Evolutionary conservation across 805 yeast species (phyloP).

Genomic region (Starmerella stigmatis): DNA sequence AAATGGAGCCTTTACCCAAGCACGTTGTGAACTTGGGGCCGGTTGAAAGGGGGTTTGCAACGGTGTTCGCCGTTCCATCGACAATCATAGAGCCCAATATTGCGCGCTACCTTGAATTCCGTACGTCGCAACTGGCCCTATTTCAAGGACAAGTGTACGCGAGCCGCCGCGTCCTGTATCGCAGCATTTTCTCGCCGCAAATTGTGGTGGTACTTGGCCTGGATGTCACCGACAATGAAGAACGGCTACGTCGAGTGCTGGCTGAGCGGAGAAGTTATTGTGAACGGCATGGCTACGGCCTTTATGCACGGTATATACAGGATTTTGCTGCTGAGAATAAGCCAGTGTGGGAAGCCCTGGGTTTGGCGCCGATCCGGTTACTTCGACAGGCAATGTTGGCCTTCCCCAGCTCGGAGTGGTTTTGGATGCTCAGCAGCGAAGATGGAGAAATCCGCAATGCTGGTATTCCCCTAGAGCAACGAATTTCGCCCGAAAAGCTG

Average conservation of each 20-base stretch:
- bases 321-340: conserved; percentile 44
- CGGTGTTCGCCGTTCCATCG: not conserved
- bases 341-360: conserved; percentile 24
- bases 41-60: not conserved
- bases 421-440: conserved; percentile 71
- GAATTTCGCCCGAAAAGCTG: not conserved
- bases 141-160: conserved; percentile 23
- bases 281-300: conserved; percentile 59
- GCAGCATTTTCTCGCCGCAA: conserved; percentile 22
- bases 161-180: conserved; percentile 22
- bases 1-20: not conserved
- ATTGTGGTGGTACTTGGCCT: conserved; percentile 66
- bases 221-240: conserved; percentile 58
- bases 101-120: conserved; percentile 21
- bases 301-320: conserved; percentile 71
- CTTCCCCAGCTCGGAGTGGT: conserved; percentile 72
- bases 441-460: conserved; percentile 33
- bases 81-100: conserved; percentile 26
- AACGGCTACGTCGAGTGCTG: conserved; percentile 50
- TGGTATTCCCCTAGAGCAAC: not conserved
- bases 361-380: conserved; percentile 49
- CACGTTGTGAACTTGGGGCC: not conserved
- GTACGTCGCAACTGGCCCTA: conserved; percentile 25
- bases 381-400: conserved; percentile 82
- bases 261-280: conserved; percentile 81